Base-by-base conservation (phyloP, 176 grass and related monocot species). In the bread wheat (Triticum aestivum) region DNA sequence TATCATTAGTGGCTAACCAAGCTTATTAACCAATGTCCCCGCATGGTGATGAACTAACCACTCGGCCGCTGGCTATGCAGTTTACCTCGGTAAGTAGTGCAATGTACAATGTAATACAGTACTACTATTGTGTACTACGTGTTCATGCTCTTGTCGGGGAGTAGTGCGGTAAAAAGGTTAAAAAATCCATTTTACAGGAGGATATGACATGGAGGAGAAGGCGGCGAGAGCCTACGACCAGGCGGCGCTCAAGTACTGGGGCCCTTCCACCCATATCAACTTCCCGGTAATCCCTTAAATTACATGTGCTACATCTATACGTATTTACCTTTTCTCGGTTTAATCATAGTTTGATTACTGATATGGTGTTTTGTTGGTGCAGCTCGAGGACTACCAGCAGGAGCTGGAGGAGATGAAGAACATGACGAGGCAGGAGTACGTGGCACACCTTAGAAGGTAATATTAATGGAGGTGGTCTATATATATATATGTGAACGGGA, bases 151-250 rank as follows among this genome's bases (percentile, higher is more conserved):
- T 54, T 54, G 51, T 54, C 2, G 15, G 51, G 26, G 26, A 65
- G 26, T 65, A 26, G 32, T 68, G 30, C 20, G 66, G 66, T 69
- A 69, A 69, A 69, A 37, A 69, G 20, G 65, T 17, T 17, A 67
- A 54, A 54, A 52, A 14, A 5, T 30, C 1, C 12, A 47, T 26
- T 44, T 26, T 65, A 67, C 73, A 99, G 97, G 97, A 54, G 97
- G 97, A 82, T 99, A 99, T 80, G 97, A 99, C 87, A 97, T 96
- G 97, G 97, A 99, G 90, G 97, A 99, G 86, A 99, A 99, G 84
- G 97, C 97, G 85, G 97, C 97, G 47, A 91, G 94, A 83, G 92
- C 97, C 35, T 99, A 99, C 79, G 97, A 99, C 92, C 56, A 94
- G 90, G 97, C 97, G 66, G 97, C 97, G 17, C 92, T 99, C 83